These are phyloP conservation scores for Fusarium sororula DNA, from an alignment of 2,329 filamentous ascomycete species.

Conservation along the genomic window DNA sequence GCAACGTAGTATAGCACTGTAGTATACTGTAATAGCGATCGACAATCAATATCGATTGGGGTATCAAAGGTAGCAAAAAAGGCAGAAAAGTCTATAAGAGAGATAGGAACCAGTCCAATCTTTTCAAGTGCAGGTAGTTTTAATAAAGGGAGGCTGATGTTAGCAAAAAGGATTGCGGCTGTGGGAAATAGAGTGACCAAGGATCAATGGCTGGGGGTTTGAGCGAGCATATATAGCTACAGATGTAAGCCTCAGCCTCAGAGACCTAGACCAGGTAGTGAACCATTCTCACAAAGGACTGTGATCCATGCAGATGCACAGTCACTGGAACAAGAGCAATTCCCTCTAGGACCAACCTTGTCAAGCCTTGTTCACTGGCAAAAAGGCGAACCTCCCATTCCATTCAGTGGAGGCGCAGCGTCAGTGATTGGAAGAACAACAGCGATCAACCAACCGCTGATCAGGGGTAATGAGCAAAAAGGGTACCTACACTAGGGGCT, in stretches of 20 bases:
- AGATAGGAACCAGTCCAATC: slow-evolving; percentile 26
- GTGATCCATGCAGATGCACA: slow-evolving; percentile 8
- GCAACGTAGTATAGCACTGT: background rate
- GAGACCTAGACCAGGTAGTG: background rate
- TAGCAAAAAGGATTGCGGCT: slow-evolving; percentile 18
- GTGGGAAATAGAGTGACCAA: slow-evolving; percentile 3
- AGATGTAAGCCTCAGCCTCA: slow-evolving; percentile 29
- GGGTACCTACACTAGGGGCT: slow-evolving; percentile 3
- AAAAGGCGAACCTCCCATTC: background rate
- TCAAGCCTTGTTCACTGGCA: slow-evolving; percentile 7
- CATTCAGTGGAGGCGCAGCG: slow-evolving; percentile 24
- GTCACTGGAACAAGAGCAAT: background rate
- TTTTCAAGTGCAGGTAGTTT: slow-evolving; percentile 1
- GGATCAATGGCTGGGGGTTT: background rate
- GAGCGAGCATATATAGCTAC: slow-evolving; percentile 10
- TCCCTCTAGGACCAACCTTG: background rate
- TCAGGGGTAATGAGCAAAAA: background rate
- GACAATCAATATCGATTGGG: slow-evolving; percentile 14
- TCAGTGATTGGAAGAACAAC: slow-evolving; percentile 18
- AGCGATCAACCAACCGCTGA: background rate
- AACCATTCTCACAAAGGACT: slow-evolving; percentile 8
- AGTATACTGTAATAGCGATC: slow-evolving; percentile 4
- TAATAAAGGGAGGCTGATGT: slow-evolving; percentile 23
- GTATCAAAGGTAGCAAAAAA: slow-evolving; percentile 9
- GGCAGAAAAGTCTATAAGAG: background rate